These are phyloP conservation scores for Xylariomycetidae sp. DNA, from an alignment of 2,329 filamentous ascomycete genomes.

Conservation along the genomic window DNA sequence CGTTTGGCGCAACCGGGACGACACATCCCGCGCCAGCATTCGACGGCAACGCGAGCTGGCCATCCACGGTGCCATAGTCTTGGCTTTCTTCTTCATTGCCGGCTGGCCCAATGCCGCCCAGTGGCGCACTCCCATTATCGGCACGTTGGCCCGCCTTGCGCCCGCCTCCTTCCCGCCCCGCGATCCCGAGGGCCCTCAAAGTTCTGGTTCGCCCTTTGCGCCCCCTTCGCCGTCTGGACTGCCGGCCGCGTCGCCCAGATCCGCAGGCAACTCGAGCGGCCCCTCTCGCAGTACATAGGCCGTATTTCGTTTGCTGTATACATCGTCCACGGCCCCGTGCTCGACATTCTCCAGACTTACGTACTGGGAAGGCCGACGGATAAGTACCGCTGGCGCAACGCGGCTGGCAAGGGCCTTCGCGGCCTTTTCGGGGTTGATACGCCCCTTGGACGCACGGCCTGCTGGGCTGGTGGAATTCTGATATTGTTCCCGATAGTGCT, in stretches of 20 bases:
- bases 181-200: constrained; percentile 28
- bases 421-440: constrained; percentile 2
- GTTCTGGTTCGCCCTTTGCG: constrained; percentile 32
- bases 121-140: constrained; percentile 23
- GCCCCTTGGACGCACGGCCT: constrained; percentile 1
- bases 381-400: background rate
- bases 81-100: constrained; percentile 28
- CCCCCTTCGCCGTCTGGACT: constrained; percentile 31
- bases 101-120: constrained; percentile 35
- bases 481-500: background rate
- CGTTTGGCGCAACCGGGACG: too few species aligned
- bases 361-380: background rate
- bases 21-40: too few species aligned
- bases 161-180: constrained; percentile 26
- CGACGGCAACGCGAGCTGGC: too few species aligned
- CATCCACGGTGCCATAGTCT: constrained; percentile 21
- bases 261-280: constrained; percentile 37
- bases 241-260: constrained; percentile 29
- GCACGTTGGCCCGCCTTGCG: constrained; percentile 14
- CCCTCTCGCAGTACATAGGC: constrained; percentile 47
- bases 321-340: constrained; percentile 41
- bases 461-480: constrained; percentile 1
- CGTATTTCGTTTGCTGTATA: constrained; percentile 50
- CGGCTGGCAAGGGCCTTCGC: background rate
- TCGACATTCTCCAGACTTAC: background rate